Evolutionary conservation across 2,329 filamentous ascomycete species (phyloP), one percentile per base, ranked within the genome.

Genomic region (Plenodomus lindquistii): DNA sequence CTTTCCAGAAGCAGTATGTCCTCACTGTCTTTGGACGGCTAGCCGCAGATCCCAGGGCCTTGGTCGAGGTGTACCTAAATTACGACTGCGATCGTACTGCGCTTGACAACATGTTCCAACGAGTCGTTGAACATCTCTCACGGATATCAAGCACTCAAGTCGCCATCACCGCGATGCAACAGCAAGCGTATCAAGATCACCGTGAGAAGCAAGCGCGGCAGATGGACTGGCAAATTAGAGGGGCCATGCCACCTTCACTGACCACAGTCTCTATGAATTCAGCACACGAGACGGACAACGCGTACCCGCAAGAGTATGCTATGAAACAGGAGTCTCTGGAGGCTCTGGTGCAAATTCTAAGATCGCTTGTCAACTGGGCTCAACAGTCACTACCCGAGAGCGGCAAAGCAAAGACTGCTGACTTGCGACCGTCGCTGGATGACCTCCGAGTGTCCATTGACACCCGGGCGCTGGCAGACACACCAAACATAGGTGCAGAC

Each of bases 41-140:
- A 40, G 92, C 88, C 50, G 85, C 84, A 15, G 94, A 99, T 68
- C 90, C 93, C 1, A 83, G 90, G 57, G 92, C 91, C 0, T 73
- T 99, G 40, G 94, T 99, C 15, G 94, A 99, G 73, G 87, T 92
- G 13, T 99, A 99, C 72, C 82, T 99, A 54, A 99, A 99, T 73
- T 99, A 99, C 67, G 94, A 99, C 70, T 99, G 94, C 74, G 95
- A 97, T 66, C 83, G 93, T 51, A 91, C 91, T 35, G 85, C 85
- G 9, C 84, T 97, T 50, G 93, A 97, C 74, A 99, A 99, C 72
- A 94, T 97, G 73, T 99, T 96, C 71, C 94, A 99, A 73, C 79
- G 83, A 60, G 86, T 97, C 44, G 92, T 99, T 41, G 95, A 99
- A 70, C 91, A 97, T 72, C 77, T 99, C 16, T 94, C 93, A 24